These are phyloP conservation scores for Rhizodiscina lignyota DNA, from an alignment of 495 filamentous ascomycete species.

Conservation along the genomic window DNA sequence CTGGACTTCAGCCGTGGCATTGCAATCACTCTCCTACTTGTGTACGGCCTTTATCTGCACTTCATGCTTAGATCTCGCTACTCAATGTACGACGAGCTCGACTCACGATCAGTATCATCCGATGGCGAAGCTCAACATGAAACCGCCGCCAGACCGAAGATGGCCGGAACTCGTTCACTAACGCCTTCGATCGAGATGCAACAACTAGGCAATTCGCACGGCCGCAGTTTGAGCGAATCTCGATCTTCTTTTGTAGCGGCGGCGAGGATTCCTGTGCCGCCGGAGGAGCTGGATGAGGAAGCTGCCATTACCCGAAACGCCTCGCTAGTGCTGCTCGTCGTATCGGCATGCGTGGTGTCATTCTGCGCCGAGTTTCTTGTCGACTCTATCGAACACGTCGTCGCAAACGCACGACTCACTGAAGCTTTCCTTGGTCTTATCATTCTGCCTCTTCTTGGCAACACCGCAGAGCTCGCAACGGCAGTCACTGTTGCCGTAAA, in stretches of 20 bases:
- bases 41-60: slow-evolving; percentile 71
- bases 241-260: too few relatives aligned
- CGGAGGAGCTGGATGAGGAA: slow-evolving; percentile 22
- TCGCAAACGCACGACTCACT: slow-evolving; percentile 63
- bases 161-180: too few relatives aligned
- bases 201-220: too few relatives aligned
- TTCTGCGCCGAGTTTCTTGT: slow-evolving; percentile 90
- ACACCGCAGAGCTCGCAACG: slow-evolving; percentile 93
- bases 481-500: slow-evolving; percentile 84
- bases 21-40: slow-evolving; percentile 69
- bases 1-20: slow-evolving; percentile 77
- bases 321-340: slow-evolving; percentile 45
- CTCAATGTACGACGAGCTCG: too few relatives aligned
- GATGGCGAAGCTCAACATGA: too few relatives aligned
- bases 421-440: slow-evolving; percentile 95
- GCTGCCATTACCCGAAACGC: slow-evolving; percentile 56
- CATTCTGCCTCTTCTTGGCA: slow-evolving; percentile 90
- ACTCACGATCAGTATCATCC: too few relatives aligned
- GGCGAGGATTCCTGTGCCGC: too few relatives aligned
- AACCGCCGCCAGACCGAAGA: too few relatives aligned
- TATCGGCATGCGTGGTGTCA: slow-evolving; percentile 69
- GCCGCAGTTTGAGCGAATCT: too few relatives aligned
- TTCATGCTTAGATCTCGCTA: slow-evolving; percentile 93
- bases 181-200: too few relatives aligned
- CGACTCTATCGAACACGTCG: slow-evolving; percentile 57